Conservation (phyloP, 306 rosid genomes). For the Bauhinia variegata region DNA sequence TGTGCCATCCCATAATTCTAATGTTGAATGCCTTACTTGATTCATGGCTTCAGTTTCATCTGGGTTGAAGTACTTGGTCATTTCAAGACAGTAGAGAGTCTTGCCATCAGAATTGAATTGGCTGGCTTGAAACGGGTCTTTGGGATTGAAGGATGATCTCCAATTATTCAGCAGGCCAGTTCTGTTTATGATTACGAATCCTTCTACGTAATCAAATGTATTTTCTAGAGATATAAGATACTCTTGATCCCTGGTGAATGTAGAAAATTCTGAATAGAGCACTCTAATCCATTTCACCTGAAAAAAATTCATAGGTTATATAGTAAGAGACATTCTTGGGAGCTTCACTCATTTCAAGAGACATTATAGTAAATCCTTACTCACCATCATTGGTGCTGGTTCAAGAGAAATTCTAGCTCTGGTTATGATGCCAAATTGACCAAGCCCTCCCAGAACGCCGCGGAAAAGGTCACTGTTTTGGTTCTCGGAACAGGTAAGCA, state of each 20-base stretch:
- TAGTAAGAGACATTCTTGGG: constrained; percentile 19
- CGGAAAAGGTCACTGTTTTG: constrained; percentile 74
- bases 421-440: constrained; percentile 95
- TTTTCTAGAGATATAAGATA: constrained; percentile 65
- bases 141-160: constrained; percentile 86
- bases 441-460: constrained; percentile 93
- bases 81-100: constrained; percentile 82
- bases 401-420: constrained; percentile 85
- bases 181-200: constrained; percentile 78
- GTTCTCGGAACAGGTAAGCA: constrained; percentile 72
- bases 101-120: constrained; percentile 75
- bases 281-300: constrained; percentile 96
- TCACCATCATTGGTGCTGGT: constrained; percentile 84
- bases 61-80: constrained; percentile 81
- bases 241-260: constrained; percentile 83
- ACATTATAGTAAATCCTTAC: not conserved
- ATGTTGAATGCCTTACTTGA: constrained; percentile 52
- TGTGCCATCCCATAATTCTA: not conserved
- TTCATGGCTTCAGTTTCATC: constrained; percentile 52
- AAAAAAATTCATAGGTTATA: constrained; percentile 27
- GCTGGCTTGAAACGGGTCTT: constrained; percentile 69
- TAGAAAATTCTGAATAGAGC: constrained; percentile 80
- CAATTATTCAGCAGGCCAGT: constrained; percentile 80
- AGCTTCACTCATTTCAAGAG: not conserved
- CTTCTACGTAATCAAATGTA: constrained; percentile 87